Conservation (phyloP, 2,329 filamentous ascomycete species). For the Trichoderma sp. region DNA sequence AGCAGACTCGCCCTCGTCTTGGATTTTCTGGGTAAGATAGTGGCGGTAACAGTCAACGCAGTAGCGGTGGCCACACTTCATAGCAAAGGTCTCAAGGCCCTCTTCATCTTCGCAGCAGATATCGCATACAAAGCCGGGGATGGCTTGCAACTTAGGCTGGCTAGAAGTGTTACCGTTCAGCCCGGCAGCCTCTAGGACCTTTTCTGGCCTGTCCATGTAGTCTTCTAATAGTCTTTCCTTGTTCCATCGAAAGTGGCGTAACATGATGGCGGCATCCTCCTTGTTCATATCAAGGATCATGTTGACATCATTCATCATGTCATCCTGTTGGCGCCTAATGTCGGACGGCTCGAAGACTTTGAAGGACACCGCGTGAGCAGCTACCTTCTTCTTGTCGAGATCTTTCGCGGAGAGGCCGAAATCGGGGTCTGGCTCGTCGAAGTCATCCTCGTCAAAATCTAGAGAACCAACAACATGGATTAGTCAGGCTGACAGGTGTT, state of each 20-base stretch:
- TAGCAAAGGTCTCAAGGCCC: constrained; percentile 77
- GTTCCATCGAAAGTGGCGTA: constrained; percentile 92
- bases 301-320: constrained; percentile 85
- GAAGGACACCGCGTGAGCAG: constrained; percentile 80
- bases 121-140: constrained; percentile 82
- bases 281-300: constrained; percentile 85
- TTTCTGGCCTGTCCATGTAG: constrained; percentile 86
- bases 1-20: constrained; percentile 90
- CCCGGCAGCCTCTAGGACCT: constrained; percentile 80
- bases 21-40: constrained; percentile 89
- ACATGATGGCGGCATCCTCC: constrained; percentile 85
- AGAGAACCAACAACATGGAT: constrained; percentile 21
- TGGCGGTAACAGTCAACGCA: constrained; percentile 90
- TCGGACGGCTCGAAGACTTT: constrained; percentile 76
- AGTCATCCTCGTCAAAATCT: constrained; percentile 58
- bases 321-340: constrained; percentile 80
- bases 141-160: constrained; percentile 64
- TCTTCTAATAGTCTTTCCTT: constrained; percentile 91
- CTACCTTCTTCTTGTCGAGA: constrained; percentile 66
- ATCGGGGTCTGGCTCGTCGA: constrained; percentile 56
- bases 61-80: constrained; percentile 93
- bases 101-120: constrained; percentile 92
- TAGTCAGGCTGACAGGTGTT: constrained; percentile 1
- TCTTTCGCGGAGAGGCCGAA: constrained; percentile 56
- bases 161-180: constrained; percentile 63